Evolutionary conservation across 495 filamentous ascomycete genomes (phyloP), one percentile per base, ranked within the genome.

Genomic region (Cercophora samala): DNA sequence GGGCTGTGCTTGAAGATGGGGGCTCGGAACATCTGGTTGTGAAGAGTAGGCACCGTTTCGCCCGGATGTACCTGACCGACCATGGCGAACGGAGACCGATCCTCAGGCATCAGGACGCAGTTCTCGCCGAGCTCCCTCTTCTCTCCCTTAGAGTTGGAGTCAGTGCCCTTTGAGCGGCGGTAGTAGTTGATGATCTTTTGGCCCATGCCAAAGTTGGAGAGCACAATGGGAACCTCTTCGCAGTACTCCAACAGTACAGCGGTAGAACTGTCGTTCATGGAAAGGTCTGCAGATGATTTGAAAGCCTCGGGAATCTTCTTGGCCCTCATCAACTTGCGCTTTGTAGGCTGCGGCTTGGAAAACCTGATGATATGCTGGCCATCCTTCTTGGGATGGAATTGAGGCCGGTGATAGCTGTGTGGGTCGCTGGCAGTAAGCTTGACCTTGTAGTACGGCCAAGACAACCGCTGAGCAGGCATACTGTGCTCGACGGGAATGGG

Each of bases 181-280:
- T 97, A 97, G 78, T 97, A 98, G 72, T 98, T 97, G 78, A 98
- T 90, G 53, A 98, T 86, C 53, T 91, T 89, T 74, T 88, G 94
- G 61, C 92, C 94, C 95, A 99, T 99, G 67, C 93, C 95, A 69
- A 97, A 94, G 76, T 96, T 96, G 8, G 95, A 97, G 68, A 99
- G 82, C 65, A 93, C 90, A 15, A 87, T 90, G 1, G 95, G 95
- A 64, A 91, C 90, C 75, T 98, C 92, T 74, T 99, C 95, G 13
- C 92, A 95, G 77, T 98, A 98, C 78, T 99, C 95, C 37, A 97
- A 87, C 18, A 99, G 83, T 9, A 97, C 81, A 18, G 90, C 88
- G 24, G 86, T 89, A 0, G 96, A 93, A 73, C 93, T 97, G 74
- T 99, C 95, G 64, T 88, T 90, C 71, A 97, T 76, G 0, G 89